phyloP scores from a whole-genome alignment of 768 basidiomycete genomes.

The Phallus indusiatus region DNA sequence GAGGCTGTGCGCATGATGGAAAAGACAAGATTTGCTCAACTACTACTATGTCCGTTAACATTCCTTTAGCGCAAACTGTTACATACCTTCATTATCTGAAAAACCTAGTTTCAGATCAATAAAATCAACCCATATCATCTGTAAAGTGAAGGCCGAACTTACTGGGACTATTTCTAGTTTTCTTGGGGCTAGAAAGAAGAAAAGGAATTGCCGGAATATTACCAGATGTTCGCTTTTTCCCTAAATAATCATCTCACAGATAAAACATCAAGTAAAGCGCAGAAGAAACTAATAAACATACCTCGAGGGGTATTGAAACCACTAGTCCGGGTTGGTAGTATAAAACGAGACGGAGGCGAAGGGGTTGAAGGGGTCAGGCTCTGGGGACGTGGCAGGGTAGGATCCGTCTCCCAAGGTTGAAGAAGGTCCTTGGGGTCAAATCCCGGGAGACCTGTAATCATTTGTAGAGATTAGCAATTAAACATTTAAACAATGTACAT shows the following conservation, averaged over 20 bases:
- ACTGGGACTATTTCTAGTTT: neutral
- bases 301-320: neutral
- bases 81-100: neutral
- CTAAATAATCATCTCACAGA: neutral
- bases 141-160: no score
- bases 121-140: no score
- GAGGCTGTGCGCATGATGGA: neutral
- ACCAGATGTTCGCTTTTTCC: neutral
- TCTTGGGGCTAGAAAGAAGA: neutral
- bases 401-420: neutral
- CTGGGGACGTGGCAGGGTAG: no score
- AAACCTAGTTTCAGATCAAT: neutral
- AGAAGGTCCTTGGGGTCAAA: neutral
- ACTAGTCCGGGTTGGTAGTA: neutral
- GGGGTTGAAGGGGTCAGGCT: neutral
- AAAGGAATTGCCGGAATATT: neutral
- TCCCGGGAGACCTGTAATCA: neutral
- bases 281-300: neutral
- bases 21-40: neutral
- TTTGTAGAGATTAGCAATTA: neutral
- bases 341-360: neutral
- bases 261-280: neutral
- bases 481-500: neutral
- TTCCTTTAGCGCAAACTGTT: neutral
- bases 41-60: neutral